Conservation (phyloP, 2,329 filamentous ascomycete genomes). For the Colletotrichum sp. region DNA sequence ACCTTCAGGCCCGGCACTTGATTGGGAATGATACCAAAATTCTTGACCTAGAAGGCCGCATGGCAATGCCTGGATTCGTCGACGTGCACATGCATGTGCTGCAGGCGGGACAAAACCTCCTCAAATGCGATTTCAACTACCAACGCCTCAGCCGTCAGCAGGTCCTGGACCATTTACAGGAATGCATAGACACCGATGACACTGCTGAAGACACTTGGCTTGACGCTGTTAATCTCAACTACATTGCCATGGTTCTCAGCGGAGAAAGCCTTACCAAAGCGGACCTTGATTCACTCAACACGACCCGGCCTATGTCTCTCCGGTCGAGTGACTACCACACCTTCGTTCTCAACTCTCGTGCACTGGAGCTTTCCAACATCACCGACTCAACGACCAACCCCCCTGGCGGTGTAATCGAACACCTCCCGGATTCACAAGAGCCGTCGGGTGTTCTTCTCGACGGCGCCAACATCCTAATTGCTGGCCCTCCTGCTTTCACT, state of each 20-base stretch:
- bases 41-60: conserved; percentile 29
- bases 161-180: conserved; percentile 18
- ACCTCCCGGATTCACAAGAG: conserved; percentile 26
- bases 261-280: conserved; percentile 2
- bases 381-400: conserved; percentile 24
- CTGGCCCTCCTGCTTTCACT: conserved; percentile 23
- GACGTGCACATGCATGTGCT: conserved; percentile 31
- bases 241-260: neutral
- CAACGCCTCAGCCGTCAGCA: conserved; percentile 24
- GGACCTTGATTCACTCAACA: neutral
- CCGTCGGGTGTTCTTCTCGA: conserved; percentile 29
- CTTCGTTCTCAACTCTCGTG: conserved; percentile 24
- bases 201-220: conserved; percentile 24
- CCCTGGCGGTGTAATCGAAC: conserved; percentile 24
- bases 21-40: conserved; percentile 28
- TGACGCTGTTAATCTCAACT: conserved; percentile 26
- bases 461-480: conserved; percentile 22
- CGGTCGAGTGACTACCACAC: neutral
- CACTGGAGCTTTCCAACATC: conserved; percentile 27
- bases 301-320: neutral
- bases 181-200: neutral
- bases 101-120: conserved; percentile 26
- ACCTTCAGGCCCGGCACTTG: conserved; percentile 19
- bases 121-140: conserved; percentile 32
- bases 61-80: conserved; percentile 32